A percentile compares a stretch with the other conserved stretches of the same genome.
phyloP scores from a whole-genome alignment of 345 rosid species.

The Syzygium jambos region DNA sequence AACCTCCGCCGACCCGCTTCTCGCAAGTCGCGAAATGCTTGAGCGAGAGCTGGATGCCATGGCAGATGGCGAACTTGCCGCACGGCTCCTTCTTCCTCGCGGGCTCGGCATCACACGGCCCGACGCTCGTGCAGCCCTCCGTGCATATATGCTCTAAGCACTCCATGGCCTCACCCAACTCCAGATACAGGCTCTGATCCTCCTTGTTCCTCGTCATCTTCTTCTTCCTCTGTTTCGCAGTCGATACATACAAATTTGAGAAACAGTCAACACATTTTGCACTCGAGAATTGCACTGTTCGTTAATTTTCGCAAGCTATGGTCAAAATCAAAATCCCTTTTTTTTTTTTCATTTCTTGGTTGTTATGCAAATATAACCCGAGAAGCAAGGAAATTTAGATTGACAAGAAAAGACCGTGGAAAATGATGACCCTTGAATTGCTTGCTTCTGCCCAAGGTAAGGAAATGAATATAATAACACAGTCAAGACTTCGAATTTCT shows the following conservation, averaged over 20 bases:
- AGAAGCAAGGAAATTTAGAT: background rate
- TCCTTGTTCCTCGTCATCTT: slow-evolving; percentile 36
- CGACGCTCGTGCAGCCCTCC: slow-evolving; percentile 74
- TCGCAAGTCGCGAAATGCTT: slow-evolving; percentile 67
- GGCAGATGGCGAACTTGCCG: slow-evolving; percentile 54
- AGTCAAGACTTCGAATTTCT: background rate
- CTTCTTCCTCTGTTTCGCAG: slow-evolving; percentile 54
- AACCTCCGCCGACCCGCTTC: slow-evolving; percentile 56
- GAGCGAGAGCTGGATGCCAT: slow-evolving; percentile 71
- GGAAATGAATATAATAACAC: background rate
- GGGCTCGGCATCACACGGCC: slow-evolving; percentile 40
- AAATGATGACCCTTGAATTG: background rate
- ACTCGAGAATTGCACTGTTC: background rate
- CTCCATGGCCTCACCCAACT: slow-evolving; percentile 82
- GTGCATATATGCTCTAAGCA: slow-evolving; percentile 86
- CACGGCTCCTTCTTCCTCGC: slow-evolving; percentile 33
- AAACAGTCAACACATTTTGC: background rate
- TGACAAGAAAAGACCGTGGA: background rate
- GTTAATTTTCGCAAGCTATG: background rate
- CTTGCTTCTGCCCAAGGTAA: background rate
- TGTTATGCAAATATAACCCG: background rate
- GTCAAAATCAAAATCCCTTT: background rate
- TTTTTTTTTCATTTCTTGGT: background rate
- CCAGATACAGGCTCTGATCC: slow-evolving; percentile 57
- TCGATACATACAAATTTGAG: background rate